Conservation (phyloP, 1,284 basidiomycete genomes). For the Ceratobasidium sp. region DNA sequence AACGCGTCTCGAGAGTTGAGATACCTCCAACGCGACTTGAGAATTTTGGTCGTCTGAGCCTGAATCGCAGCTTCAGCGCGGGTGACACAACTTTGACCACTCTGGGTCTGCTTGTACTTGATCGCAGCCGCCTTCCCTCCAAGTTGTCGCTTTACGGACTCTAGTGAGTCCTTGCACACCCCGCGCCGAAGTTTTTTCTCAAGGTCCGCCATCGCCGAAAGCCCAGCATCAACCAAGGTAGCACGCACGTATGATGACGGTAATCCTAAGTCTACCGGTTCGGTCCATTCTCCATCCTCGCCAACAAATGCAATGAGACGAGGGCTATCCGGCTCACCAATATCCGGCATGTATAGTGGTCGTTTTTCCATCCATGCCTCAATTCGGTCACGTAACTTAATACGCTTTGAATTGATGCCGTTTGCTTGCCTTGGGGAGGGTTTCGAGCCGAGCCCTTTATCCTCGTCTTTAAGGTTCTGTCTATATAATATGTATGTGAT, state of each 20-base stretch:
- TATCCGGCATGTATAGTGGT: neutral
- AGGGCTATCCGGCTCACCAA: neutral
- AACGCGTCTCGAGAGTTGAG: slow-evolving; percentile 7
- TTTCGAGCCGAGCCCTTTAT: neutral
- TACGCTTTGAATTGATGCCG: neutral
- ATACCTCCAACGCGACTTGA: slow-evolving; percentile 8
- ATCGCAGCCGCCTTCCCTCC: neutral
- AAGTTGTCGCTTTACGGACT: slow-evolving; percentile 1
- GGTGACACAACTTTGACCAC: neutral
- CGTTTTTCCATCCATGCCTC: neutral
- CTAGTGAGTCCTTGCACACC: slow-evolving; percentile 6
- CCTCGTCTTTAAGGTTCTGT: neutral
- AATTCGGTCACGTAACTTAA: slow-evolving; percentile 11
- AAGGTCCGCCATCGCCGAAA: neutral
- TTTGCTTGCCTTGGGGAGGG: neutral
- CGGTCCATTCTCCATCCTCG: neutral
- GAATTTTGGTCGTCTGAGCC: neutral
- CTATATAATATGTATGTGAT: no score
- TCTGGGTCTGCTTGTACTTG: neutral
- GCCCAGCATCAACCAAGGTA: neutral
- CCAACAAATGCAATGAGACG: neutral
- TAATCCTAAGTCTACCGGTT: neutral
- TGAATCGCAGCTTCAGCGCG: neutral
- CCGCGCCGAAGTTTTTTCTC: slow-evolving; percentile 1
- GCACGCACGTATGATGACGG: neutral